phyloP scores from a whole-genome alignment of 768 basidiomycete species.

The Termitomyces sp. region DNA sequence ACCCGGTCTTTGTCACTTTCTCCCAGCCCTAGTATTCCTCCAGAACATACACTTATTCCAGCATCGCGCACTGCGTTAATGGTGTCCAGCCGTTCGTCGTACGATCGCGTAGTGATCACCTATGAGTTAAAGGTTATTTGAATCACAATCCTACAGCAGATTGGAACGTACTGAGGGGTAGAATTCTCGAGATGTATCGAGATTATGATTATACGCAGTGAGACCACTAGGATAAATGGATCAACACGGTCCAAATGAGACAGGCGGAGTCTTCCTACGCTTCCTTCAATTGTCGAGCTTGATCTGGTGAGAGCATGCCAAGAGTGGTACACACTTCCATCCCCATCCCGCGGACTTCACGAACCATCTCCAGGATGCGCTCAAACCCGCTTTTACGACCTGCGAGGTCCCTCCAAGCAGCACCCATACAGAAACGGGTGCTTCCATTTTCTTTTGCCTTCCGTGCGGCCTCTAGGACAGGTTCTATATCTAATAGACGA shows the following conservation, averaged over 20 bases:
- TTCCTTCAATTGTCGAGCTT: slow-evolving; percentile 87
- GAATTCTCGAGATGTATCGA: slow-evolving; percentile 96
- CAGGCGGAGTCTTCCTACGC: slow-evolving; percentile 52
- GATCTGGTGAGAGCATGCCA: slow-evolving; percentile 93
- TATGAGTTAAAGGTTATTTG: slow-evolving; percentile 21
- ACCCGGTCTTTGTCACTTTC: slow-evolving; percentile 88
- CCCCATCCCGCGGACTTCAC: slow-evolving; percentile 85
- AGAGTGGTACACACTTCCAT: slow-evolving; percentile 99
- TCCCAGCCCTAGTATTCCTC: slow-evolving; percentile 92
- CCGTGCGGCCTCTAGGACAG: slow-evolving; percentile 88
- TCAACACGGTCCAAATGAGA: neutral
- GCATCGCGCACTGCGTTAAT: slow-evolving; percentile 89
- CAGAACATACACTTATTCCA: slow-evolving; percentile 96
- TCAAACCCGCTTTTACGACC: slow-evolving; percentile 94
- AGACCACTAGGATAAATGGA: slow-evolving; percentile 54
- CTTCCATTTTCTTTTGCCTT: slow-evolving; percentile 95
- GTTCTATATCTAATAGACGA: slow-evolving; percentile 81
- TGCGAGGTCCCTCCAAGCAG: slow-evolving; percentile 93
- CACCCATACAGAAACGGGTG: slow-evolving; percentile 98
- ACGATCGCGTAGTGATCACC: slow-evolving; percentile 94
- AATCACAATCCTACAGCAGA: neutral
- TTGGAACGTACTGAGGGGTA: slow-evolving; percentile 70
- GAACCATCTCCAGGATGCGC: slow-evolving; percentile 89
- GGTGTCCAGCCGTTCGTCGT: slow-evolving; percentile 89
- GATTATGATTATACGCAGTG: slow-evolving; percentile 98